phyloP scores from a whole-genome alignment of 345 rosid genomes.

The Firmiana major region DNA sequence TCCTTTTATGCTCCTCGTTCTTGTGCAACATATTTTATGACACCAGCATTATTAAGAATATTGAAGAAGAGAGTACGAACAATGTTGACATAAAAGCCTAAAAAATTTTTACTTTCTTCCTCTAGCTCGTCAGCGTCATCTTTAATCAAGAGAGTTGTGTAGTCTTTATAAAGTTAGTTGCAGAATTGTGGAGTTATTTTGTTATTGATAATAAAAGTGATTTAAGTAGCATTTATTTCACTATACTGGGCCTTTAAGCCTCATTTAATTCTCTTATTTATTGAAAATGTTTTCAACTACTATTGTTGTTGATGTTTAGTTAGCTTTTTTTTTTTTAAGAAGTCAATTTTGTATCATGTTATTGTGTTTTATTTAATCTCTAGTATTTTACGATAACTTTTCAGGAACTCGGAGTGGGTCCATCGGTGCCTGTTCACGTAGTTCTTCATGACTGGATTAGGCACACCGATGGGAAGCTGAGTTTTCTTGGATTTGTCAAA shows the following conservation, averaged over 20 bases:
- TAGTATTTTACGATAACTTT: not conserved
- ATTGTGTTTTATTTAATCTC: no score
- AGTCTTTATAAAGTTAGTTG: not conserved
- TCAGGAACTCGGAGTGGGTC: constrained; percentile 96
- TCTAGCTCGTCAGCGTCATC: not conserved
- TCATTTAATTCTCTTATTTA: not conserved
- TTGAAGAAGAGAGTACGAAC: not conserved
- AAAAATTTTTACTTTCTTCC: not conserved
- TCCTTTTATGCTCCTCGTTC: not conserved
- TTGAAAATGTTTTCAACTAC: not conserved
- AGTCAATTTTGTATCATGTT: no score
- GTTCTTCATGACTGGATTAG: constrained; percentile 96
- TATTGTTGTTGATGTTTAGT: not conserved
- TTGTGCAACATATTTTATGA: not conserved
- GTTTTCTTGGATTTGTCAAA: constrained; percentile 89
- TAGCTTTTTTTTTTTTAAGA: not conserved
- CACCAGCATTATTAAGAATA: not conserved
- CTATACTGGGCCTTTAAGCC: not conserved
- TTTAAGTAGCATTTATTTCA: constrained; percentile 5
- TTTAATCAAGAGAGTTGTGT: not conserved
- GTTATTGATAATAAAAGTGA: not conserved
- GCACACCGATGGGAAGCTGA: constrained; percentile 91
- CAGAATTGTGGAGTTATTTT: not conserved
- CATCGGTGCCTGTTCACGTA: constrained; percentile 78
- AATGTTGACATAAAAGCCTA: not conserved